Conservation (phyloP, 2,329 filamentous ascomycete species). For the Knoxdaviesia proteae region DNA sequence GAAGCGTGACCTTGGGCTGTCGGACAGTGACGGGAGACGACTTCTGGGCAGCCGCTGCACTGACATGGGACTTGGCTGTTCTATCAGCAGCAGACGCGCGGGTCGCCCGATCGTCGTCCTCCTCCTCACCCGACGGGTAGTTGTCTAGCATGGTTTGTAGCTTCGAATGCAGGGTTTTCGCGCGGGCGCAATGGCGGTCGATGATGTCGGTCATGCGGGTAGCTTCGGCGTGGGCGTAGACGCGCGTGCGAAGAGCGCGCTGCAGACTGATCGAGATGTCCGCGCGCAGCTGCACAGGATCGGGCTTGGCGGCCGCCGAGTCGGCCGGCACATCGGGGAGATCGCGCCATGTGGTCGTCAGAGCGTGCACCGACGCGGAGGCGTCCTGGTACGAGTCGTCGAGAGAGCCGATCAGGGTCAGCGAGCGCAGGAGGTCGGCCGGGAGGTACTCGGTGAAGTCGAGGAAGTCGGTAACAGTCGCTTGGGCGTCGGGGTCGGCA, state of each 20-base stretch:
- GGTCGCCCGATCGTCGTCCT: constrained; percentile 10
- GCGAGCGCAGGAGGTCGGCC: constrained; percentile 42
- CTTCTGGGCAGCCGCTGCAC: constrained; percentile 16
- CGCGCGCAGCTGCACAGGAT: constrained; percentile 30
- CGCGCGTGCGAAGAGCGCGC: constrained; percentile 32
- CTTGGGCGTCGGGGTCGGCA: constrained; percentile 44
- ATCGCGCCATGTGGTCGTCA: constrained; percentile 34
- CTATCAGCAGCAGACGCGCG: no score
- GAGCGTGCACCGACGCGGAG: constrained; percentile 31
- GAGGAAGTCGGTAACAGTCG: constrained; percentile 49
- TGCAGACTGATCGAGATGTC: constrained; percentile 38
- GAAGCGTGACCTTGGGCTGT: constrained; percentile 23
- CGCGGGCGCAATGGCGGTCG: constrained; percentile 38
- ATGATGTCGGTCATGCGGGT: constrained; percentile 43
- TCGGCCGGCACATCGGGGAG: constrained; percentile 27
- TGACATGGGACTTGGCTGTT: constrained; percentile 21
- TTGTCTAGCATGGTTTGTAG: constrained; percentile 38
- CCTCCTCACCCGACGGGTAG: constrained; percentile 30
- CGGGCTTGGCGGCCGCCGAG: constrained; percentile 16
- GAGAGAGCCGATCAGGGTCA: constrained; percentile 44
- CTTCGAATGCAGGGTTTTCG: constrained; percentile 36
- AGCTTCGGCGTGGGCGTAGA: constrained; percentile 40
- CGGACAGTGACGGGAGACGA: constrained; percentile 29
- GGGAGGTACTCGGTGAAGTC: constrained; percentile 51
- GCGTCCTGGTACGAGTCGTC: constrained; percentile 36